Evolutionary conservation across 2,329 filamentous ascomycete species (phyloP).

Genomic region (Fusarium brevicatenulatum): DNA sequence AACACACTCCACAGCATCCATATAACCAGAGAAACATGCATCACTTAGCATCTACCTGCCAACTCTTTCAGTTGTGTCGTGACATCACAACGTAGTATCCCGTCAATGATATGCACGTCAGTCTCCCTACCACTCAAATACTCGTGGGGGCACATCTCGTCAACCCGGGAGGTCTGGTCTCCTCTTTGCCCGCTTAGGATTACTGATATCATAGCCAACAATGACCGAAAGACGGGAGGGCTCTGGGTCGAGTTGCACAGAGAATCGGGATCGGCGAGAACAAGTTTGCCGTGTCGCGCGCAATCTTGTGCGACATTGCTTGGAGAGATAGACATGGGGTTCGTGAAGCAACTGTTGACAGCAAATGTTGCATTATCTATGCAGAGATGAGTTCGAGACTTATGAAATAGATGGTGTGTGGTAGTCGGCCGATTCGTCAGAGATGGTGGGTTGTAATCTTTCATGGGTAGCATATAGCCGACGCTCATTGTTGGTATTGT

Average conservation of each 20-base stretch:
- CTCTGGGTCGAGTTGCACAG: constrained; percentile 64
- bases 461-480: neutral
- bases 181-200: neutral
- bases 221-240: neutral
- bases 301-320: constrained; percentile 73
- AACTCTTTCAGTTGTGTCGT: constrained; percentile 81
- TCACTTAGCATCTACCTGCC: constrained; percentile 79
- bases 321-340: constrained; percentile 66
- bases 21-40: constrained; percentile 73
- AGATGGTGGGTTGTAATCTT: neutral
- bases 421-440: neutral
- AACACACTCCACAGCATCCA: constrained; percentile 58
- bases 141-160: constrained; percentile 66
- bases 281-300: constrained; percentile 72
- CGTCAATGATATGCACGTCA: constrained; percentile 78
- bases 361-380: constrained; percentile 75
- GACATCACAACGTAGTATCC: constrained; percentile 87
- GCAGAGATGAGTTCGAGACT: constrained; percentile 74
- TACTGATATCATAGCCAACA: neutral
- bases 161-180: neutral
- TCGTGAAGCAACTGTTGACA: constrained; percentile 65
- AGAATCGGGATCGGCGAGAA: constrained; percentile 74
- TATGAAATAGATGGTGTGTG: constrained; percentile 67
- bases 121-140: constrained; percentile 68
- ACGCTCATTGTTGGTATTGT: neutral